Evolutionary conservation across 768 basidiomycete genomes (phyloP).

Genomic region (Termitomyces sp.): DNA sequence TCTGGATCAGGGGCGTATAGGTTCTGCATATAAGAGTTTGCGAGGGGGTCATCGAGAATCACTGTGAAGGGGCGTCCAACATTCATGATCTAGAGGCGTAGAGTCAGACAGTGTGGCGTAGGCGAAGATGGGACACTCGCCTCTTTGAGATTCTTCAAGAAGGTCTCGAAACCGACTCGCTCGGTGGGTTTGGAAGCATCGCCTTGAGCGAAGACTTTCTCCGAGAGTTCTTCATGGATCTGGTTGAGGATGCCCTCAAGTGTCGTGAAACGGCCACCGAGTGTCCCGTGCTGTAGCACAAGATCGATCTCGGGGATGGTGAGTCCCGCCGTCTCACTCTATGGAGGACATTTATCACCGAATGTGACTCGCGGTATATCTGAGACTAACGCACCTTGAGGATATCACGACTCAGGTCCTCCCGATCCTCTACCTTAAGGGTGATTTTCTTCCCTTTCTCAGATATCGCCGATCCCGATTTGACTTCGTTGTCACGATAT

Average conservation of each 20-base stretch:
- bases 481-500: conserved; percentile 97
- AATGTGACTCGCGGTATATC: background rate
- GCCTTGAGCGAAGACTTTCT: conserved; percentile 73
- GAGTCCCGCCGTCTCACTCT: conserved; percentile 93
- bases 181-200: conserved; percentile 52
- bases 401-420: conserved; percentile 90
- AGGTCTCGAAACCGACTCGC: conserved; percentile 61
- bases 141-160: conserved; percentile 72
- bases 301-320: conserved; percentile 94
- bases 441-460: conserved; percentile 82
- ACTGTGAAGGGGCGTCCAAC: conserved; percentile 82
- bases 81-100: conserved; percentile 57
- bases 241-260: conserved; percentile 93
- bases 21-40: conserved; percentile 95
- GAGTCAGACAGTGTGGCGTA: background rate
- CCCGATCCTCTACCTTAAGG: conserved; percentile 85
- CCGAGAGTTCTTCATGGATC: conserved; percentile 89
- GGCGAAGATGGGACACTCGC: conserved; percentile 31
- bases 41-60: conserved; percentile 91
- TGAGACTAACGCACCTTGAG: conserved; percentile 61
- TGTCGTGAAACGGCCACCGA: conserved; percentile 97
- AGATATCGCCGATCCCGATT: conserved; percentile 88
- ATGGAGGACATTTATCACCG: background rate
- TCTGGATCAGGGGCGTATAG: conserved; percentile 97
- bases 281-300: conserved; percentile 84